Evolutionary conservation across 2,329 filamentous ascomycete species (phyloP), one percentile per base, ranked within the genome.

Genomic region (Colletotrichum spinosum): DNA sequence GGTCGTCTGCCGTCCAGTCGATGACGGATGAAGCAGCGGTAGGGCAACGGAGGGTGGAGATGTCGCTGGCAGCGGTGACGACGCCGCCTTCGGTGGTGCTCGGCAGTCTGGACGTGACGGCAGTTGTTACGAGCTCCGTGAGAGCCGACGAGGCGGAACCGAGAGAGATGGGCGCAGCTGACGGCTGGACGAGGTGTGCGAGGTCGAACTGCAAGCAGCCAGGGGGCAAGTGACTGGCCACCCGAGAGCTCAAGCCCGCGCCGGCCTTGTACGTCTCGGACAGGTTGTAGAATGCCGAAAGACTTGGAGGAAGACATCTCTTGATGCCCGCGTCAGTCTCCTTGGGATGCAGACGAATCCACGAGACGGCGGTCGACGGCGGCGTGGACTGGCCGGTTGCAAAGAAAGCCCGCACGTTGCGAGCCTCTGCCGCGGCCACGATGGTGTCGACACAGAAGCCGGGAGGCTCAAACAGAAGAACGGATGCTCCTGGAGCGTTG

Each of bases 391-490:
- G 10, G 6, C 6, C 37, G 6, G 46, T 41, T 7, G 15, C 53
- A 17, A 52, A 11, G 34, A 6, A 10, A 13, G 52, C 15, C n/a
- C 34, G 38, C 3, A 44, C 34, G 13, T 17, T 45, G 2, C n/a
- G 37, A 12, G n/a, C 17, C 46, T 51, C 35, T 13, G 45, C 54
- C 17, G n/a, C 9, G 15, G 15, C 33, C 2, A 13, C 6, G 8
- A 62, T 45, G 13, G 17, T 39, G 13, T 57, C 39, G 15, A 41
- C 15, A 9, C 13, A 57, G 17, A 62, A 57, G 3, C 17, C 4
- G 8, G 60, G 60, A 34, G 60, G 11, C 3, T 57, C 60, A 38
- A 62, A 46, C 4, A 62, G 6, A 34, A 62, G 13, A 12, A 57
- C 9, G 11, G 2, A 42, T 13, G 60, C 34, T 13, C 54, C 53